phyloP scores from a whole-genome alignment of 495 filamentous ascomycete genomes.

The Entonaema liquescens region DNA sequence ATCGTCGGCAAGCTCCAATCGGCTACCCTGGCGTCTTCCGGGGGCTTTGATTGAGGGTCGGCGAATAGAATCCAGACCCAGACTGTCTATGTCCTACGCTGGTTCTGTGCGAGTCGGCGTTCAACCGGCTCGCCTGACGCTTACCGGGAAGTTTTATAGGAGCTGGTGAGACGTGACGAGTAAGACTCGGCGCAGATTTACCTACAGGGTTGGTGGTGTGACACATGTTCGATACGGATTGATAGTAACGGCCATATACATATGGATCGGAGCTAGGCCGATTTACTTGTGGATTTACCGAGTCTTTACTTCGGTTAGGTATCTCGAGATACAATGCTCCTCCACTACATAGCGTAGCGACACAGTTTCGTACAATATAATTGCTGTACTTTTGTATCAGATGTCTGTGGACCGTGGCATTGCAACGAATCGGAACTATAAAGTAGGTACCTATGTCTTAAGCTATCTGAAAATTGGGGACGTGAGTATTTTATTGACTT shows the following conservation, averaged over 20 bases:
- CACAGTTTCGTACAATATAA: slow-evolving; percentile 1
- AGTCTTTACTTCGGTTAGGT: background rate
- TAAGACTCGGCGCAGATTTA: slow-evolving; percentile 7
- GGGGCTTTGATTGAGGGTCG: background rate
- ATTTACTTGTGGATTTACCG: background rate
- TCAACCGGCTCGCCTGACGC: background rate
- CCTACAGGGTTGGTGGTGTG: background rate
- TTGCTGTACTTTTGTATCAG: background rate
- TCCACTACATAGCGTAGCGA: slow-evolving; percentile 21
- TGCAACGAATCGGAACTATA: background rate
- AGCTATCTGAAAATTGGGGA: background rate
- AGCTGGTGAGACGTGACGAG: background rate
- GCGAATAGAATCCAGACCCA: slow-evolving; percentile 9
- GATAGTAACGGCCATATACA: background rate
- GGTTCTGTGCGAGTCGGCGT: background rate
- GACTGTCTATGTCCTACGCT: slow-evolving; percentile 3
- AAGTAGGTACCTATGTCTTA: background rate
- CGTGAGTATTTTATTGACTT: no score
- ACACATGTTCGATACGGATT: slow-evolving; percentile 3
- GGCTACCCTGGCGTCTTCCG: slow-evolving; percentile 19
- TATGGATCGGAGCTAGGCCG: background rate
- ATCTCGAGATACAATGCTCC: slow-evolving; percentile 12
- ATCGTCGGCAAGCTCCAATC: slow-evolving; percentile 23
- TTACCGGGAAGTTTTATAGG: background rate
- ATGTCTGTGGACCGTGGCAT: background rate